Percentiles rank a stretch among this genome's conserved stretches.
Conservation (phyloP, 371 early-diverging fungal species). For the Funneliformis caledonium region DNA sequence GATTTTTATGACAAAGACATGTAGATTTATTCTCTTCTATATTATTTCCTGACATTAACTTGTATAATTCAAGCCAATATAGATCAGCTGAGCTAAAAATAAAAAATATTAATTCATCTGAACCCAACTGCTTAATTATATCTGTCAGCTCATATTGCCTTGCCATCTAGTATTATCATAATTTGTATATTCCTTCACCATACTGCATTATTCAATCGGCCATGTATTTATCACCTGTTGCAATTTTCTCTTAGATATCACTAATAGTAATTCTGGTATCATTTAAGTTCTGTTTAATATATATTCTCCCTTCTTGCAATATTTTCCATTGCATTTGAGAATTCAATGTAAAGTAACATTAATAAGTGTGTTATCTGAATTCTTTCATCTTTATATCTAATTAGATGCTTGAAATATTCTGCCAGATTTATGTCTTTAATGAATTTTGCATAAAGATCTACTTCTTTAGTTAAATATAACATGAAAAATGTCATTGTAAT, state of each 20-base stretch:
- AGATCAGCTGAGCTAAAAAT: no score
- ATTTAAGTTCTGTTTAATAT: constrained; percentile 15
- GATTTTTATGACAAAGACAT: background rate
- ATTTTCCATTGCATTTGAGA: background rate
- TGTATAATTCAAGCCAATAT: constrained; percentile 18
- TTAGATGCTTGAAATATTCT: background rate
- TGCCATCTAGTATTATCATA: background rate
- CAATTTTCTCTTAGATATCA: constrained; percentile 3
- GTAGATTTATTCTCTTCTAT: background rate
- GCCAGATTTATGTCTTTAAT: background rate
- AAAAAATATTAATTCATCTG: no score
- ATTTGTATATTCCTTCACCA: background rate
- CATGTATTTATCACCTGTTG: constrained; percentile 13
- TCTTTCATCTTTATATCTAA: background rate
- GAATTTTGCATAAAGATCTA: background rate
- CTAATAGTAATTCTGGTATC: background rate
- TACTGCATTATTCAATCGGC: constrained; percentile 8
- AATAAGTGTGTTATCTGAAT: background rate
- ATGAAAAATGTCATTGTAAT: background rate
- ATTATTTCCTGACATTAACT: background rate
- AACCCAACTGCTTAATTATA: no score
- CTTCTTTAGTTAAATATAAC: background rate
- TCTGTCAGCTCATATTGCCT: background rate
- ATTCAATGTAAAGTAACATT: background rate
- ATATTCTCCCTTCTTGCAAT: background rate